Conservation (phyloP, 2,329 filamentous ascomycete species). For the Pseudocercospora pini-densiflorae region DNA sequence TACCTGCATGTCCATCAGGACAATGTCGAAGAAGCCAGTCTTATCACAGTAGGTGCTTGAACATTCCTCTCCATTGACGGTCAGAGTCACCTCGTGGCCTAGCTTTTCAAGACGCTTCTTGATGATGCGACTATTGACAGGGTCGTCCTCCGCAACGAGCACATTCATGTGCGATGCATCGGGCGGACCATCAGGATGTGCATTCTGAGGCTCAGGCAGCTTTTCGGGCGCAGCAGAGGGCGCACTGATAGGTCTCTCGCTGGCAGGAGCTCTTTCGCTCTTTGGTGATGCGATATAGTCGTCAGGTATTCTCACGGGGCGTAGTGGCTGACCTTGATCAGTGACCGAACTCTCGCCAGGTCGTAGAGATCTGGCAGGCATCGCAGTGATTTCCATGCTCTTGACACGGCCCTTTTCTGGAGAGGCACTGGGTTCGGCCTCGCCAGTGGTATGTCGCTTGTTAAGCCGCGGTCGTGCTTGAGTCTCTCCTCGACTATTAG, state of each 20-base stretch:
- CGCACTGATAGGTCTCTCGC: slow-evolving; percentile 13
- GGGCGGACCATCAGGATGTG: slow-evolving; percentile 22
- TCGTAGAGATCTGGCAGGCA: slow-evolving; percentile 46
- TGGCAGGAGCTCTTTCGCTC: slow-evolving; percentile 4
- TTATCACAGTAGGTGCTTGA: slow-evolving; percentile 70
- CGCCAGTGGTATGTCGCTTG: slow-evolving; percentile 34
- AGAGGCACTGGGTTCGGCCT: slow-evolving; percentile 16
- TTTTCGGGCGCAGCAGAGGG: not conserved
- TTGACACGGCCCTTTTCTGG: slow-evolving; percentile 22
- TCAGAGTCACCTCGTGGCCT: slow-evolving; percentile 72
- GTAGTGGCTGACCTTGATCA: slow-evolving; percentile 49
- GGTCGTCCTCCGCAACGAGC: slow-evolving; percentile 85
- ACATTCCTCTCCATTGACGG: slow-evolving; percentile 85
- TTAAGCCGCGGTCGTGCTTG: slow-evolving; percentile 31
- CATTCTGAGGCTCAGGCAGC: slow-evolving; percentile 8
- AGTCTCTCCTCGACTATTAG: slow-evolving; percentile 28
- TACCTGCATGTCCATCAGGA: slow-evolving; percentile 94
- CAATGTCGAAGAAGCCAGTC: slow-evolving; percentile 69
- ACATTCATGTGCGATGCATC: slow-evolving; percentile 61
- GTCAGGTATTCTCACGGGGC: slow-evolving; percentile 54
- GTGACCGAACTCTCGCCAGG: slow-evolving; percentile 47
- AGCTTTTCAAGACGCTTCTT: slow-evolving; percentile 78
- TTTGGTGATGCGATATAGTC: slow-evolving; percentile 34
- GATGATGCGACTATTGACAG: slow-evolving; percentile 82
- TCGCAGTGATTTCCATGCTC: slow-evolving; percentile 29